phyloP scores from a whole-genome alignment of 129 eudicot genomes.

The Centaurea solstitialis region DNA sequence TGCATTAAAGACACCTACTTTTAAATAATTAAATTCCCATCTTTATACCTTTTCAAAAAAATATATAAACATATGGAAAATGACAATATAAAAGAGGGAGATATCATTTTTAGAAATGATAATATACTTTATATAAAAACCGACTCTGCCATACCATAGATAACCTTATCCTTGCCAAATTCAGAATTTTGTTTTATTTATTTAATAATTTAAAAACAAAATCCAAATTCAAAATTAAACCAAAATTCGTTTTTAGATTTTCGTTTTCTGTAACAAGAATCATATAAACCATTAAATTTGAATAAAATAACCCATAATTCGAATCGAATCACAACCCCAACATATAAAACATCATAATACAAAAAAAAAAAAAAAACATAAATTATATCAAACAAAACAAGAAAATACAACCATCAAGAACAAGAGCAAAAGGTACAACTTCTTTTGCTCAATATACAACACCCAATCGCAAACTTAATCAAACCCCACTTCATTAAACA shows the following conservation, averaged over 20 bases:
- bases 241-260: neutral
- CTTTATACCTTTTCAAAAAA: too few relatives aligned
- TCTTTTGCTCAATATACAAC: conserved; percentile 11
- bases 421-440: neutral
- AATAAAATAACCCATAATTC: neutral
- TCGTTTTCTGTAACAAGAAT: neutral
- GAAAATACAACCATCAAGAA: neutral
- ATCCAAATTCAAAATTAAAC: neutral
- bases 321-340: neutral
- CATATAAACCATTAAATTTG: neutral
- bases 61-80: too few relatives aligned
- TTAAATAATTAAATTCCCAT: too few relatives aligned
- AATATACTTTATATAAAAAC: too few relatives aligned
- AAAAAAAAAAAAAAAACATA: neutral
- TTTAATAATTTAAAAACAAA: neutral
- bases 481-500: neutral
- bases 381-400: neutral
- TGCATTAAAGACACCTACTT: too few relatives aligned
- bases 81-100: too few relatives aligned
- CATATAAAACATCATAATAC: too few relatives aligned
- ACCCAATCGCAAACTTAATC: neutral
- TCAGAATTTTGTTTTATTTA: too few relatives aligned
- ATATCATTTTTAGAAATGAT: too few relatives aligned
- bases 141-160: too few relatives aligned
- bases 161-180: neutral